These are phyloP conservation scores for Drechslerella stenobrocha DNA, from an alignment of 2,329 filamentous ascomycete species.

Conservation along the genomic window DNA sequence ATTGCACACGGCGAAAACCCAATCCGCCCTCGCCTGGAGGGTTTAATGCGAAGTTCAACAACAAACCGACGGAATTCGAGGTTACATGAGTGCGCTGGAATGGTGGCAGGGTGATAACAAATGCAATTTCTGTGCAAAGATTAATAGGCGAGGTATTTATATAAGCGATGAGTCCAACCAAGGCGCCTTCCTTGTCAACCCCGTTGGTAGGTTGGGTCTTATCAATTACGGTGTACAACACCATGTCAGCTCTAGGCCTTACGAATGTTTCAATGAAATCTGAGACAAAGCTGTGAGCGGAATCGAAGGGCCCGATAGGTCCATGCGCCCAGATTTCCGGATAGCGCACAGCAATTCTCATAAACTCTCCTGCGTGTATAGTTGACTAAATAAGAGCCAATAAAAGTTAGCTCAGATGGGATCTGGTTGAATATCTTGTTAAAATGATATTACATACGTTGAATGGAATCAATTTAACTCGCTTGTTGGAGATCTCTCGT, in stretches of 20 bases:
- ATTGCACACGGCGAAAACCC: slow-evolving; percentile 54
- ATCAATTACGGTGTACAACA: slow-evolving; percentile 53
- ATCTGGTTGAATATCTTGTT: background rate
- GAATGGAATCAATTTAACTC: slow-evolving; percentile 16
- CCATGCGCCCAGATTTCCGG: slow-evolving; percentile 51
- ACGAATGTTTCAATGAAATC: slow-evolving; percentile 37
- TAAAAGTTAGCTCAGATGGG: background rate
- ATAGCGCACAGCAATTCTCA: slow-evolving; percentile 3
- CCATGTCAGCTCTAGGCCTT: slow-evolving; percentile 13
- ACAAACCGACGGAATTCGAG: slow-evolving; percentile 54
- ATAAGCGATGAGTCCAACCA: slow-evolving; percentile 54
- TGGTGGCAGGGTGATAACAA: slow-evolving; percentile 55
- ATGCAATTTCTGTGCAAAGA: slow-evolving; percentile 54
- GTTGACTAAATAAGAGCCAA: slow-evolving; percentile 3
- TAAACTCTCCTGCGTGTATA: slow-evolving; percentile 8
- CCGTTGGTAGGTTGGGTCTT: slow-evolving; percentile 49
- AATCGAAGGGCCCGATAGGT: slow-evolving; percentile 48
- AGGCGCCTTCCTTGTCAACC: slow-evolving; percentile 53
- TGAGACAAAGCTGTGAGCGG: slow-evolving; percentile 32
- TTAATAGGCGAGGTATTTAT: slow-evolving; percentile 50
- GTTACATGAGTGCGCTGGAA: slow-evolving; percentile 56
- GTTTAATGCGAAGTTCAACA: slow-evolving; percentile 54
- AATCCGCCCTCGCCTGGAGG: slow-evolving; percentile 48
- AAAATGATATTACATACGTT: slow-evolving; percentile 7
- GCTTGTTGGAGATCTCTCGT: slow-evolving; percentile 16